Conservation (phyloP, 176 grass and related monocot genomes). For the maize (Zea mays) region DNA sequence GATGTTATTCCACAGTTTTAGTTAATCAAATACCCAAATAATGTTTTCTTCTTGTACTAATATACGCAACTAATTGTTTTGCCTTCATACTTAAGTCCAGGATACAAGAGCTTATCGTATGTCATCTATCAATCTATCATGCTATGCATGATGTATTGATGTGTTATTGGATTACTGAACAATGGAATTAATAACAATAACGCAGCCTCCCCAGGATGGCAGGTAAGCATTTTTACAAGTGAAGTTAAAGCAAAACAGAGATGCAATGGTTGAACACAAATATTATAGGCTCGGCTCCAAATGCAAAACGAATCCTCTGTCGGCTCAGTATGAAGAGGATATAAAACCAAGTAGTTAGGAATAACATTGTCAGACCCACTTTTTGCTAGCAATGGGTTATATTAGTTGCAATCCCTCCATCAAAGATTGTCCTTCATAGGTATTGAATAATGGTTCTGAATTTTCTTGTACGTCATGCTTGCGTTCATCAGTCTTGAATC, state of each 20-base stretch:
- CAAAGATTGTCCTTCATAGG: background rate
- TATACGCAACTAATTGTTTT: background rate
- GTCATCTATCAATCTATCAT: background rate
- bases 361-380: background rate
- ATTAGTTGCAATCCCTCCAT: background rate
- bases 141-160: background rate
- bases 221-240: background rate
- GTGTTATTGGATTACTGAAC: background rate
- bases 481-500: background rate
- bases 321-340: background rate
- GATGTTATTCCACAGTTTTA: slow-evolving; percentile 49
- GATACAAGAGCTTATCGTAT: background rate
- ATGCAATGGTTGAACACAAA: too few species aligned
- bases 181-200: background rate
- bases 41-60: slow-evolving; percentile 13
- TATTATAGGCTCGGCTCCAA: background rate
- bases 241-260: background rate
- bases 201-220: background rate
- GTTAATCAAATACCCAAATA: slow-evolving; percentile 32
- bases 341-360: slow-evolving; percentile 6
- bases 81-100: slow-evolving; percentile 2
- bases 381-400: background rate
- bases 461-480: slow-evolving; percentile 4
- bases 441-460: background rate
- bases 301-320: background rate